Conservation (phyloP, 2,329 filamentous ascomycete species). For the Penicillium thymicola region DNA sequence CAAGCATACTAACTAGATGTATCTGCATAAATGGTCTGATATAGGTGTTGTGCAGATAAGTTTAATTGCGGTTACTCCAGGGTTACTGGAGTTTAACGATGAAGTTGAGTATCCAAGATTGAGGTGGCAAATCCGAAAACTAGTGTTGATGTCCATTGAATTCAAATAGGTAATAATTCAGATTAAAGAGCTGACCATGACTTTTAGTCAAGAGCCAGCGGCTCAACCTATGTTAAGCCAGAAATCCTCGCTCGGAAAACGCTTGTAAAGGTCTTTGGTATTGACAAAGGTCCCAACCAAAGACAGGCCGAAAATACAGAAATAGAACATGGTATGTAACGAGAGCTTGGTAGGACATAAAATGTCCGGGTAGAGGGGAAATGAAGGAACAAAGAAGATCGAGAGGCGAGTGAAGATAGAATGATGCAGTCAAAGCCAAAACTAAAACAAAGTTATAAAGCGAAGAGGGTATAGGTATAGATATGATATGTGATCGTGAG, state of each 20-base stretch:
- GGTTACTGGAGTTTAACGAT: not conserved
- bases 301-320: not conserved
- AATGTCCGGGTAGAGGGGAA: not conserved
- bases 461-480: conserved; percentile 4
- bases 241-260: not conserved
- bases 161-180: not conserved
- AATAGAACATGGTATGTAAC: not conserved
- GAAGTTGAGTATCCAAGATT: not conserved
- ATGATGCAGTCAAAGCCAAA: not conserved
- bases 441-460: not conserved
- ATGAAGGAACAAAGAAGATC: not conserved
- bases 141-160: not conserved
- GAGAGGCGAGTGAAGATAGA: not conserved
- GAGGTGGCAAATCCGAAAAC: not conserved
- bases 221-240: not conserved
- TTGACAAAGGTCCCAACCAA: not conserved
- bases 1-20: not conserved
- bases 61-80: not conserved
- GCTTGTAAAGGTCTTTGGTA: not conserved
- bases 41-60: not conserved
- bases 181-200: not conserved
- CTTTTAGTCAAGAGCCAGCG: not conserved
- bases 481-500: not conserved
- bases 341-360: not conserved
- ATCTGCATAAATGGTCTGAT: not conserved